phyloP scores from a whole-genome alignment of 306 rosid species.

The Ormosia emarginata region DNA sequence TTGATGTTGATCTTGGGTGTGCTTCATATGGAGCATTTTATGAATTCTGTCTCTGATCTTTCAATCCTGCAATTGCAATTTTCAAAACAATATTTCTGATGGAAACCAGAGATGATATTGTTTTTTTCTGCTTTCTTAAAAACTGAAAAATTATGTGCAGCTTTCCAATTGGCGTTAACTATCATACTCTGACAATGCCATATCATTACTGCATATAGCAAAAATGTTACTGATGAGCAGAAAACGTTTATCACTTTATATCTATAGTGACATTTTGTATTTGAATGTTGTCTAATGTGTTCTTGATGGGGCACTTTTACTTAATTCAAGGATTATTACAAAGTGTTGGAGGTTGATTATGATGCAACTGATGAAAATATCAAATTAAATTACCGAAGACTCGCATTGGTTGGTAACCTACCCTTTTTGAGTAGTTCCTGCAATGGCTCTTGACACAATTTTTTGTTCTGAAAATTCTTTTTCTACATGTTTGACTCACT shows the following conservation, averaged over 20 bases:
- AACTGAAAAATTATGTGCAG: neutral
- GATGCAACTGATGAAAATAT: constrained; percentile 72
- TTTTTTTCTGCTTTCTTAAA: neutral
- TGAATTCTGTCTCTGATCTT: neutral
- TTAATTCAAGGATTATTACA: constrained; percentile 59
- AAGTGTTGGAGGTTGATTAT: constrained; percentile 72
- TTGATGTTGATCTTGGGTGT: neutral
- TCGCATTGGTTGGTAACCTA: constrained; percentile 59
- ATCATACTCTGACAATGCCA: neutral
- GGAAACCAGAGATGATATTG: neutral
- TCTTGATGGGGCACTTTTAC: constrained; percentile 8
- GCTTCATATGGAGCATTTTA: neutral
- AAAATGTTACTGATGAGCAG: neutral
- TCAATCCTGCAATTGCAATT: neutral
- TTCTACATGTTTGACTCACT: constrained; percentile 15
- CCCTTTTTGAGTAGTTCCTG: constrained; percentile 8
- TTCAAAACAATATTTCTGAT: neutral
- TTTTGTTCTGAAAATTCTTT: neutral
- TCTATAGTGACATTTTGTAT: neutral
- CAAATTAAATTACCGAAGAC: constrained; percentile 64
- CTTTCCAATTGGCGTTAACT: neutral
- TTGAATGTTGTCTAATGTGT: constrained; percentile 4
- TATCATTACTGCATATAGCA: neutral
- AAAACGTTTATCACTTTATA: neutral
- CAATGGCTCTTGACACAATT: neutral